Evolutionary conservation across 345 rosid species (phyloP).

Genomic region (Eucalyptus curtisii): DNA sequence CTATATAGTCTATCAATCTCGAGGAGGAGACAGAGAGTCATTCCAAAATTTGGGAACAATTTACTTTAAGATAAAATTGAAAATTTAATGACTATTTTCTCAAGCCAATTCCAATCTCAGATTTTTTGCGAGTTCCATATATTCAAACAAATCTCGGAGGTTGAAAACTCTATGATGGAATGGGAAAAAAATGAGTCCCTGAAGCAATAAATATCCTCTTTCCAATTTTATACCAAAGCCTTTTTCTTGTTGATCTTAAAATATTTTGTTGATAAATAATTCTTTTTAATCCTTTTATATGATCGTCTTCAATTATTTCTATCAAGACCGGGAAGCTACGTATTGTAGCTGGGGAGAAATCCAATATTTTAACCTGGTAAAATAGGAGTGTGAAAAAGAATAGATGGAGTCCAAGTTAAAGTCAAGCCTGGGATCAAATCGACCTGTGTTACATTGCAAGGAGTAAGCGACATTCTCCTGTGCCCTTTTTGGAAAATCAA

Average conservation of each 20-base stretch:
- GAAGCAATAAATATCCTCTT: not conserved
- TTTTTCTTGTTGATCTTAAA: not conserved
- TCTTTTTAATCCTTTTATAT: not conserved
- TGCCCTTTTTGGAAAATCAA: not conserved
- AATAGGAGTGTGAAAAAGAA: not conserved
- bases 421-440: not conserved
- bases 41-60: not conserved
- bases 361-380: not conserved
- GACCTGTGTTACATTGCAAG: not conserved
- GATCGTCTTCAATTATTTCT: not conserved
- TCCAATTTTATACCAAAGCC: not conserved
- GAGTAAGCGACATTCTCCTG: not conserved
- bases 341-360: not conserved
- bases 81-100: not conserved
- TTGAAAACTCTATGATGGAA: not conserved
- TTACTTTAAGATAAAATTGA: not conserved
- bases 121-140: not conserved
- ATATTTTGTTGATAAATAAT: not conserved
- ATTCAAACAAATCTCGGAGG: not conserved
- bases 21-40: not conserved
- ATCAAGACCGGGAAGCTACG: not conserved
- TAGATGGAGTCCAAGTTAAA: not conserved
- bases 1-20: not conserved
- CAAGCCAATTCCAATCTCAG: not conserved
- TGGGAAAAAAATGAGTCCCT: not conserved